A percentile compares a stretch with the other conserved stretches of the same genome.
Evolutionary conservation across 1,284 basidiomycete genomes (phyloP).

Genomic region (Puccinia hordei): DNA sequence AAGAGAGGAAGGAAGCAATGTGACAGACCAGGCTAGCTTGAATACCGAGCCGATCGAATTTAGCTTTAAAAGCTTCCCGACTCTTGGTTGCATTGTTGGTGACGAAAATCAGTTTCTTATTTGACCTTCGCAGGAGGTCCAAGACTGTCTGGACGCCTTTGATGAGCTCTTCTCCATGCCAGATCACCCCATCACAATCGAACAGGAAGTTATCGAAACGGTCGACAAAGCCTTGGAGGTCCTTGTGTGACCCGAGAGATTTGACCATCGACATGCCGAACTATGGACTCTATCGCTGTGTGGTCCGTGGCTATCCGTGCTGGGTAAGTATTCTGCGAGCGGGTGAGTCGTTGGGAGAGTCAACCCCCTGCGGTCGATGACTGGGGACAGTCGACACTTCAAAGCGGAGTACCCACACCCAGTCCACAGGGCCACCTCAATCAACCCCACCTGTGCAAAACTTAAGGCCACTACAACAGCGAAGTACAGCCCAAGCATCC

Average conservation of each 20-base stretch:
- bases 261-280: neutral
- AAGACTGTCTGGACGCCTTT: conserved; percentile 73
- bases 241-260: conserved; percentile 31
- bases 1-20: neutral
- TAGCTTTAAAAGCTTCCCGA: conserved; percentile 78
- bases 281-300: too few relatives aligned
- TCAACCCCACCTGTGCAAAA: too few relatives aligned
- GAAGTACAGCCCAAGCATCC: neutral
- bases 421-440: too few relatives aligned
- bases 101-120: conserved; percentile 88
- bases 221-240: conserved; percentile 32
- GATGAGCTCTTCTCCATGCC: conserved; percentile 80
- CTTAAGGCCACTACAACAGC: too few relatives aligned
- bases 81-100: conserved; percentile 99
- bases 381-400: too few relatives aligned
- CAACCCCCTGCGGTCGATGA: too few relatives aligned
- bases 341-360: too few relatives aligned
- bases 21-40: conserved; percentile 75
- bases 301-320: too few relatives aligned
- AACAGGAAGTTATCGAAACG: conserved; percentile 69
- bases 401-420: too few relatives aligned
- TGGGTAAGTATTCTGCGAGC: too few relatives aligned
- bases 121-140: conserved; percentile 62
- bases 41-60: conserved; percentile 86
- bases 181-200: conserved; percentile 90